A percentile compares a stretch with the other conserved stretches of the same genome.
phyloP scores from a whole-genome alignment of 176 grass and related monocot genomes.

The Urochloa ruziziensis region DNA sequence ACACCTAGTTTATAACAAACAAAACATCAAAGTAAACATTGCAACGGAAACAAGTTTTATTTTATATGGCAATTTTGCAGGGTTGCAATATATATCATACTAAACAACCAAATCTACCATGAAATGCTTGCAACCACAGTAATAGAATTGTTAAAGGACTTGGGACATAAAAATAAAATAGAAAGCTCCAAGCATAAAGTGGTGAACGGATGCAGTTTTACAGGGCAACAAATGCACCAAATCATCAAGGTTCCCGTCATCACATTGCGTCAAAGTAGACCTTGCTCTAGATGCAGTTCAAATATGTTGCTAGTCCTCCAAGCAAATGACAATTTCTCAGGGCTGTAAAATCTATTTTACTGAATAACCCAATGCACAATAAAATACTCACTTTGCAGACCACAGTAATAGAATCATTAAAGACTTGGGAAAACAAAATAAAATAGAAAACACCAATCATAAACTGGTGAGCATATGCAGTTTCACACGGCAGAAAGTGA shows the following conservation, averaged over 20 bases:
- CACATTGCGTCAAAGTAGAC: neutral
- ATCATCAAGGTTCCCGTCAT: neutral
- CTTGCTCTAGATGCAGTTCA: neutral
- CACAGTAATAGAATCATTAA: neutral
- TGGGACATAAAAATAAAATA: neutral
- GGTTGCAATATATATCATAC: neutral
- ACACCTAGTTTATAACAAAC: neutral
- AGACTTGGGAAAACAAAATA: neutral
- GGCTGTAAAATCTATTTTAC: neutral
- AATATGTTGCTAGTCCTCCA: neutral
- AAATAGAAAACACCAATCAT: conserved; percentile 8
- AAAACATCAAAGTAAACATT: neutral
- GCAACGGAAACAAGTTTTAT: neutral
- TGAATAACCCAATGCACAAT: neutral
- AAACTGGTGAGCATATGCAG: neutral
- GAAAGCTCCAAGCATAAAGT: conserved; percentile 12
- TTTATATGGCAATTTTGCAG: neutral
- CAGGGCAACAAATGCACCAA: neutral
- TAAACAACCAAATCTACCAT: neutral
- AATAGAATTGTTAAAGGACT: neutral
- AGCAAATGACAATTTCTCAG: neutral
- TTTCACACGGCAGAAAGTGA: neutral
- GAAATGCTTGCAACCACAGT: neutral
- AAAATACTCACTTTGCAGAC: neutral
- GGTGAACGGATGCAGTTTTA: neutral